phyloP scores from a whole-genome alignment of 2,329 filamentous ascomycete species.

The Orbilia oligospora region DNA sequence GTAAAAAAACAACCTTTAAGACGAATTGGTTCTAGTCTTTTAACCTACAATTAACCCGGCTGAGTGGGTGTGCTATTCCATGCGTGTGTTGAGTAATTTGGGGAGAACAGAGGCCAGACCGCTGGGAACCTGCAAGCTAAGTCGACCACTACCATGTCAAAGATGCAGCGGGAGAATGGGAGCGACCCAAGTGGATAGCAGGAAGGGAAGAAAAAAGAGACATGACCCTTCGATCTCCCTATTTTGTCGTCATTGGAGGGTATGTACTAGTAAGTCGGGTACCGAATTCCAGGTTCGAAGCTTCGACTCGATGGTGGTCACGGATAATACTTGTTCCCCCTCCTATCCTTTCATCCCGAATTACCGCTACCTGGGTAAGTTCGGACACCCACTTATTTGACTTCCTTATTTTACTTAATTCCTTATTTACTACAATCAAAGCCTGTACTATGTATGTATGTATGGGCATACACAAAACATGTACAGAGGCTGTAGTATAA shows the following conservation, averaged over 20 bases:
- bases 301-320: constrained; percentile 22
- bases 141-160: constrained; percentile 52
- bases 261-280: constrained; percentile 41
- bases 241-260: constrained; percentile 52
- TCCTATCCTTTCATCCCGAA: constrained; percentile 34
- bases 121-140: constrained; percentile 42
- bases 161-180: constrained; percentile 61
- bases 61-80: constrained; percentile 54
- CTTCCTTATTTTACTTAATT: too few species aligned
- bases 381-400: too few species aligned
- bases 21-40: constrained; percentile 29
- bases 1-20: constrained; percentile 31
- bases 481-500: too few species aligned
- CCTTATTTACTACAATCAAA: too few species aligned
- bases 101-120: constrained; percentile 48
- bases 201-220: constrained; percentile 6
- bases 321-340: constrained; percentile 59
- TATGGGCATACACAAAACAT: too few species aligned
- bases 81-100: constrained; percentile 60
- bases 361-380: too few species aligned
- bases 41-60: constrained; percentile 44
- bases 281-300: constrained; percentile 57
- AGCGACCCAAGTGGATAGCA: constrained; percentile 59
- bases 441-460: neutral
- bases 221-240: constrained; percentile 44